Base-by-base conservation (phyloP, 352 stramenopile genomes). In the Pythium diclinum region DNA sequence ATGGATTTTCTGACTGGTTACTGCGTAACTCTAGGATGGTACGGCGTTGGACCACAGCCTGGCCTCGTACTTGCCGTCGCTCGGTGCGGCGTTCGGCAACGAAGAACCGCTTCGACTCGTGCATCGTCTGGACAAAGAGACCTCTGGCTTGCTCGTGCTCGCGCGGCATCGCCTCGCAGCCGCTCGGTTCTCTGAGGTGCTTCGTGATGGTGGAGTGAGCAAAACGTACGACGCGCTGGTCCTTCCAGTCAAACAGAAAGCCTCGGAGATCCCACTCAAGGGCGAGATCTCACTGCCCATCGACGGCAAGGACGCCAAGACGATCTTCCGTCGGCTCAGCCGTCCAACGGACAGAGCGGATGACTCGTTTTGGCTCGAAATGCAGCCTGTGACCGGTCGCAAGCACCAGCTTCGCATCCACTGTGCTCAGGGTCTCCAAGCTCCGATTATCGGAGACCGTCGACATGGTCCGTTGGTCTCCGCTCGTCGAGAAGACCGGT, bases 191-290 rank as follows among this genome's bases (percentile, higher is more conserved):
- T 77, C 79, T 0, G 61, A 74, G 32, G 17, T 88, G 10, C 49
- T 92, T 9, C 71, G 71, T 19, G 56, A 52, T 40, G 74, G 73
- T 0, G 42, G 47, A 0, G 74, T 92, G 5, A 57, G 72, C 25
- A 92, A 92, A 67, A 88, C 78, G 19, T 92, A 92, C 58, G 55
- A 79, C 11, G 83, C 83, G 23, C 63, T 88, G 7, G 79, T 92
- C 0, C 36, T 38, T 6, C 38, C 67, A 19, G 14, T 13, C 0
- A 23, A 6, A 1, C 30, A 33, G 0, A 44, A 42, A 10, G n/a
- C 58, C 21, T 10, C 70, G 13, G 61, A 80, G 21, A 68, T 71
- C 25, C 60, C 60, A 6, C 44, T 71, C 6, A 13, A 48, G 7
- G 67, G 64, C 30, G 66, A 74, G 23, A 66, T 88, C 57, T 67